These are phyloP conservation scores for Quercus berberidifolia DNA, from an alignment of 306 rosid genomes.

Conservation along the genomic window DNA sequence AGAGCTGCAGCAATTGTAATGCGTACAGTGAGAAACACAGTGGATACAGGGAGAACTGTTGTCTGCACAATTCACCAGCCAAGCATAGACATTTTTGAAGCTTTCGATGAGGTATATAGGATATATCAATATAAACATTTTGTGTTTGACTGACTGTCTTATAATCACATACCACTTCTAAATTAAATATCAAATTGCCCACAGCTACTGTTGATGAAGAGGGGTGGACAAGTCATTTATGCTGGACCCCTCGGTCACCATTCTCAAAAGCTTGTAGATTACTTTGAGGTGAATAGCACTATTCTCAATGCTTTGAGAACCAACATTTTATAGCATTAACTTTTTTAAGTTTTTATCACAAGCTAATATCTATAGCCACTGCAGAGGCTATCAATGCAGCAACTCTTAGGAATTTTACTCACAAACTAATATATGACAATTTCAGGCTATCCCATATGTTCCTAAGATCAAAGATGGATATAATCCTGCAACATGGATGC, in stretches of 20 bases:
- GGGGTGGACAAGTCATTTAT: constrained; percentile 54
- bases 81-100: constrained; percentile 55
- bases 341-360: background rate
- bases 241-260: constrained; percentile 49
- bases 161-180: background rate
- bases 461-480: constrained; percentile 40
- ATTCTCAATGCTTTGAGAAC: background rate
- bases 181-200: constrained; percentile 1
- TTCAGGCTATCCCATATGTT: constrained; percentile 45
- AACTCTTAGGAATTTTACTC: background rate
- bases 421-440: background rate
- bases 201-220: constrained; percentile 53
- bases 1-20: constrained; percentile 55
- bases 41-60: constrained; percentile 49
- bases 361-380: background rate
- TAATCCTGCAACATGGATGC: constrained; percentile 53
- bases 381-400: too few relatives aligned
- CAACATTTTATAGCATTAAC: background rate
- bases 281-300: constrained; percentile 44
- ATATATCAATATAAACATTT: constrained; percentile 6
- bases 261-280: constrained; percentile 40
- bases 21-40: constrained; percentile 55
- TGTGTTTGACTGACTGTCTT: background rate
- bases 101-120: constrained; percentile 48
- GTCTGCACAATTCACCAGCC: constrained; percentile 69